Base-by-base conservation (phyloP, 2,329 filamentous ascomycete genomes). In the Ilyonectria robusta region DNA sequence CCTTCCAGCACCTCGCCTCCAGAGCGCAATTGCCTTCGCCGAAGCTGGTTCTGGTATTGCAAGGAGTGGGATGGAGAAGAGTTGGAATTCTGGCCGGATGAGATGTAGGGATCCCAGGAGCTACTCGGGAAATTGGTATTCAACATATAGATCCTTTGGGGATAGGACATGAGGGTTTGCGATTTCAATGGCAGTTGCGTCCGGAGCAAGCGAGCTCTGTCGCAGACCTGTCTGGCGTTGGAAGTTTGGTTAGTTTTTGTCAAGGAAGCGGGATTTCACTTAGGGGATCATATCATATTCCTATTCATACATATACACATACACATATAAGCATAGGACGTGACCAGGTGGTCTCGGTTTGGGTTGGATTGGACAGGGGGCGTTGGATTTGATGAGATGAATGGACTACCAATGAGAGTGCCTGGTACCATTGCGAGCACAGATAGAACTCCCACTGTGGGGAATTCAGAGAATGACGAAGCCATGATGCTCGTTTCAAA, bases 11-110 rank as follows among this genome's bases (percentile, higher is more conserved):
- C 72, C 10, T 59, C 73, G 23, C 70, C 76, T 33, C 67, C 74
- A 10, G 70, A 76, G 59, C 75, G 70, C 26, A 77, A 71, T 5
- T 85, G 84, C 60, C 66, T 78, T 8, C 73, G 68, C 15, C 78
- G 81, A 55, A 81, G 74, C 66, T 85, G 83, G 83, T 67, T 85
- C 23, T 83, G 83, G 2, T 63, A 78, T 31, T 86, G 84, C 66
- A 81, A 80, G 58, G 78, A 82, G 40, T 81, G 81, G 80, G 75
- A 75, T 10, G 68, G 55, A 9, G 69, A 72, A 2, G 74, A 73
- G 6, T 62, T 71, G 23, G 71, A 73, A 9, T 76, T 75, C 42
- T 59, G 70, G 19, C 75, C 75, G n/a, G 78, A 79, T 35, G 79
- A 81, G 70, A 79, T 81, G 54, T 80, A 73, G 58, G 6, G 17